phyloP scores from a whole-genome alignment of 2,329 filamentous ascomycete genomes.

The Colletotrichum somersetense region DNA sequence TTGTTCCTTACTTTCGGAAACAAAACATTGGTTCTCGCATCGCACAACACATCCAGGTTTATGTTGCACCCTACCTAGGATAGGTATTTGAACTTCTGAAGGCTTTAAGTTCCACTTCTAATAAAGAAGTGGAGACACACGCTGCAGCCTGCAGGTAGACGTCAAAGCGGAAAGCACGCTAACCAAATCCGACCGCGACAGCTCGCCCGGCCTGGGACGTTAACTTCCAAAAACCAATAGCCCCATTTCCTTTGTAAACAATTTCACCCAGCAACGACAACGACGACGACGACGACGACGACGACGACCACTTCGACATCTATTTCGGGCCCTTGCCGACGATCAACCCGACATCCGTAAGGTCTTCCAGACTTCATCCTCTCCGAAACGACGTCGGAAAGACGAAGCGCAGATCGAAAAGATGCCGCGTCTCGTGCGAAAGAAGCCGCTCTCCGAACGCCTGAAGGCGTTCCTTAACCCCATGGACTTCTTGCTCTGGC shows the following conservation, averaged over 20 bases:
- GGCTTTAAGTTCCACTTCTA: not conserved
- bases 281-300: conserved; percentile 1
- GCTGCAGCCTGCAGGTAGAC: not conserved
- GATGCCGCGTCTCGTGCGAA: conserved; percentile 85
- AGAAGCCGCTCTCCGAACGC: conserved; percentile 82
- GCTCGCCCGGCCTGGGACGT: conserved; percentile 23
- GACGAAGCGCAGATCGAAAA: conserved; percentile 47
- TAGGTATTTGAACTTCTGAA: not conserved
- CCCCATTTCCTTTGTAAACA: conserved; percentile 41
- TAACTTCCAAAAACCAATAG: conserved; percentile 40
- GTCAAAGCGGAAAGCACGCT: not conserved
- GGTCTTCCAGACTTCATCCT: not conserved
- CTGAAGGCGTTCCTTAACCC: conserved; percentile 85
- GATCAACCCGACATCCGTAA: not conserved
- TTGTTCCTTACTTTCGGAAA: too few relatives aligned
- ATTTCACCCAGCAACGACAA: conserved; percentile 27
- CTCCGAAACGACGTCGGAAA: not conserved
- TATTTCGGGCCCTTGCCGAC: conserved; percentile 5
- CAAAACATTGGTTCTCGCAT: not conserved
- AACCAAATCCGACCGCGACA: not conserved
- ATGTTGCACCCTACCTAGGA: not conserved
- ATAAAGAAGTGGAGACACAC: not conserved
- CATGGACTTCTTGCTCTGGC: conserved; percentile 89
- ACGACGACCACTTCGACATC: not conserved
- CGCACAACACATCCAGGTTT: not conserved